Percentiles rank a stretch among this genome's conserved stretches.
Evolutionary conservation across 176 grass and related monocot species (phyloP).

Genomic region (Phoenix roebelenii): DNA sequence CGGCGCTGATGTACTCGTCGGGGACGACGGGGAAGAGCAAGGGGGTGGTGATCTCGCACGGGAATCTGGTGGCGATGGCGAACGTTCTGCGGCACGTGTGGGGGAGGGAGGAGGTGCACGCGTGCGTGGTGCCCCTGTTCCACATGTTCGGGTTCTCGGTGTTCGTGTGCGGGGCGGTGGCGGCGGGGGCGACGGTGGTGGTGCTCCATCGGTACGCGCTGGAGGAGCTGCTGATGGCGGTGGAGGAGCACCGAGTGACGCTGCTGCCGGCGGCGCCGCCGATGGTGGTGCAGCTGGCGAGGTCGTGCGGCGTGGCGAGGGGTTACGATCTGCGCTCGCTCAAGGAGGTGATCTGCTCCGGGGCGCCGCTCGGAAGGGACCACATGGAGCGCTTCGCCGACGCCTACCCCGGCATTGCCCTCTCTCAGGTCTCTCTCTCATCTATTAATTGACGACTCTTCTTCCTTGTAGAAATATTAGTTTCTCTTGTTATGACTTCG

Average conservation of each 20-base stretch:
- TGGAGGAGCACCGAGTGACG: conserved; percentile 25
- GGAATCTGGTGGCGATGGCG: conserved; percentile 25
- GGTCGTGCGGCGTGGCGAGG: not conserved
- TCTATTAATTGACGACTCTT: conserved; percentile 27
- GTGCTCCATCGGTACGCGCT: conserved; percentile 11
- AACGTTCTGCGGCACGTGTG: conserved; percentile 14
- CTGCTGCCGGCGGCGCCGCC: conserved; percentile 34
- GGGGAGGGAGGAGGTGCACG: conserved; percentile 30
- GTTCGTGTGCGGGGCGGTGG: conserved; percentile 27
- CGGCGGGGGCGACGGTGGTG: conserved; percentile 27
- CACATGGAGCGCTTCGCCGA: conserved; percentile 30
- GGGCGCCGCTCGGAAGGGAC: conserved; percentile 27
- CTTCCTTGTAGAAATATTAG: conserved; percentile 2
- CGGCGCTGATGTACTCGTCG: conserved; percentile 39
- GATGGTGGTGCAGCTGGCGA: conserved; percentile 35
- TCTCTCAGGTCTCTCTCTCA: conserved; percentile 31
- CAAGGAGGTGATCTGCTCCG: conserved; percentile 32
- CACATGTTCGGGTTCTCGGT: conserved; percentile 52
- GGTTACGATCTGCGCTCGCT: not conserved
- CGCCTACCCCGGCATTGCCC: conserved; percentile 14
- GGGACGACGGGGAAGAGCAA: conserved; percentile 59
- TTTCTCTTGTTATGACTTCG: too few species aligned
- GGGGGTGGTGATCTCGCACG: conserved; percentile 39
- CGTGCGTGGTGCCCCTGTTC: conserved; percentile 39
- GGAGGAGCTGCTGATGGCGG: conserved; percentile 16